Conservation (phyloP, 2,329 filamentous ascomycete species). For the Fusarium marasasianum region DNA sequence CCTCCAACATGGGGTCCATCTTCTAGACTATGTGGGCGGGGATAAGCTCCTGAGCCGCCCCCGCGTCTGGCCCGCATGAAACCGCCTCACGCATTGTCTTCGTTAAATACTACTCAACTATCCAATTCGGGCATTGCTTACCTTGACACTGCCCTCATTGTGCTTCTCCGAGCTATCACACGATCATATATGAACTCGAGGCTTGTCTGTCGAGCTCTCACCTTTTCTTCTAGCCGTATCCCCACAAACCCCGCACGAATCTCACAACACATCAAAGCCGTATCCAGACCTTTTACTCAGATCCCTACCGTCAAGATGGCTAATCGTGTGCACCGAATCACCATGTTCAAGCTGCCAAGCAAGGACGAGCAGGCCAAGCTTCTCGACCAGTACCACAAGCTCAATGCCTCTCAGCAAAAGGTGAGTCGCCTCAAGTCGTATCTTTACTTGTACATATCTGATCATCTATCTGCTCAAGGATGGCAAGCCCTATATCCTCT, state of each 20-base stretch:
- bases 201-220: conserved; percentile 4
- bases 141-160: background rate
- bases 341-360: conserved; percentile 63
- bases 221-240: conserved; percentile 1
- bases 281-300: conserved; percentile 9
- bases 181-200: conserved; percentile 30
- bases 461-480: conserved; percentile 57
- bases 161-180: background rate
- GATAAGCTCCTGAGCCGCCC: conserved; percentile 7
- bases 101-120: background rate
- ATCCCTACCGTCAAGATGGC: conserved; percentile 48
- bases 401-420: conserved; percentile 54
- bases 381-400: conserved; percentile 55
- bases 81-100: conserved; percentile 17
- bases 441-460: conserved; percentile 2
- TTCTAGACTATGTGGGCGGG: background rate
- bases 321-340: conserved; percentile 57
- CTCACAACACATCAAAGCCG: background rate
- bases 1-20: background rate
- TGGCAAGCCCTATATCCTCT: conserved; percentile 75
- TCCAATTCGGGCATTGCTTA: background rate
- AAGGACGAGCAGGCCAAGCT: conserved; percentile 55
- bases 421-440: conserved; percentile 40
- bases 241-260: background rate
- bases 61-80: conserved; percentile 29